Conservation (phyloP, 2,329 filamentous ascomycete species). For the Diaporthe helianthi region DNA sequence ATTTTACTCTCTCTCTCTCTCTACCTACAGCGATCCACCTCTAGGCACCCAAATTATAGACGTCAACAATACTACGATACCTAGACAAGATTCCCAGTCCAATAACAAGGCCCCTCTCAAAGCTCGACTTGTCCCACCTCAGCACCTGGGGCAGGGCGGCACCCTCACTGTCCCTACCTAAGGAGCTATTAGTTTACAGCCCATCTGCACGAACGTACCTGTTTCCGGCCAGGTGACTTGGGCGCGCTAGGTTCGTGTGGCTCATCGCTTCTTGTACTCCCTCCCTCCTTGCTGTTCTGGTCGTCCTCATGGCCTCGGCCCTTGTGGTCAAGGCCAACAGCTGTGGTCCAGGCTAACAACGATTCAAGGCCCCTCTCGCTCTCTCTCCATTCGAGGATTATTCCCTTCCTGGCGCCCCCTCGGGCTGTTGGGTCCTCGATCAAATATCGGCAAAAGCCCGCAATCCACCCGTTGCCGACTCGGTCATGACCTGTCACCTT, state of each 20-base stretch:
- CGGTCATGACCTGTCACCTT: constrained; percentile 19
- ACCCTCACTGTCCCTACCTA: background rate
- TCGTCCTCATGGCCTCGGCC: background rate
- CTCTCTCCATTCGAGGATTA: background rate
- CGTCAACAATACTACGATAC: background rate
- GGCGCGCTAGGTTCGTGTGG: constrained; percentile 8
- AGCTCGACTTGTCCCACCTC: background rate
- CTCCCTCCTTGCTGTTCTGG: background rate
- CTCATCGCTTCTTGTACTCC: background rate
- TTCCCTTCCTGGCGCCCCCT: background rate
- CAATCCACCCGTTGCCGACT: constrained; percentile 2
- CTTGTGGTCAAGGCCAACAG: background rate
- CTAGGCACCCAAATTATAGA: background rate
- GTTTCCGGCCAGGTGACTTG: constrained; percentile 6
- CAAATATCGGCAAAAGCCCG: constrained; percentile 17
- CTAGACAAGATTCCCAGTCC: background rate
- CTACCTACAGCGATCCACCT: background rate
- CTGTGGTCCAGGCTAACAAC: background rate
- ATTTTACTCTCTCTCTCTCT: background rate
- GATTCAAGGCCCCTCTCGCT: background rate
- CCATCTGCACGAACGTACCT: background rate
- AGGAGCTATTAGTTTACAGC: background rate
- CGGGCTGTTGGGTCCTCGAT: background rate
- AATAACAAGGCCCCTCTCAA: background rate
- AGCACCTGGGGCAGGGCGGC: background rate